Conservation (phyloP, 2,329 filamentous ascomycete genomes). For the Beauveria australis region DNA sequence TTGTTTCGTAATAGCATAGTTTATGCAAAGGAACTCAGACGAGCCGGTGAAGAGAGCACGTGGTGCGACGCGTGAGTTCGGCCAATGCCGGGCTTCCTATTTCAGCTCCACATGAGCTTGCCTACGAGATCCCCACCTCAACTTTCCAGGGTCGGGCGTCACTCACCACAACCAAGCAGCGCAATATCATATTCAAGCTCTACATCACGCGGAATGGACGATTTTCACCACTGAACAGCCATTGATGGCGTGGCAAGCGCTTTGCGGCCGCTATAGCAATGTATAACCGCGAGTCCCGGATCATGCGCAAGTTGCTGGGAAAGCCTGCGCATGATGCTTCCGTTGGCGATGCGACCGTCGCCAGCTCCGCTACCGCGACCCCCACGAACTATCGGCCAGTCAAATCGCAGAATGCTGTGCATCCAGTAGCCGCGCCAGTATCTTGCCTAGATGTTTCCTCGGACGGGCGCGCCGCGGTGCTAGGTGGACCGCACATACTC, state of each 20-base stretch:
- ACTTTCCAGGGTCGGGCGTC: not conserved
- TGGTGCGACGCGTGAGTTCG: not conserved
- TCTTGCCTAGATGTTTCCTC: slow-evolving; percentile 50
- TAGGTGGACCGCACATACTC: slow-evolving; percentile 52
- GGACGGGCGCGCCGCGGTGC: slow-evolving; percentile 46
- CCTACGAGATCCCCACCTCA: not conserved
- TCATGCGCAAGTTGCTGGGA: slow-evolving; percentile 54
- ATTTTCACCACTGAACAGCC: slow-evolving; percentile 6
- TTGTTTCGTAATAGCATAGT: too few species aligned
- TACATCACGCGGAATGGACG: slow-evolving; percentile 4
- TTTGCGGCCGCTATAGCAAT: slow-evolving; percentile 26
- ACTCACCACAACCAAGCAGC: not conserved
- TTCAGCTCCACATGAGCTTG: slow-evolving; percentile 5
- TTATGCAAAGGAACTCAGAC: too few species aligned
- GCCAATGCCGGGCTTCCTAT: not conserved
- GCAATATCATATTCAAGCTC: not conserved
- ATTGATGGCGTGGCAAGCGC: slow-evolving; percentile 26
- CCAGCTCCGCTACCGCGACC: slow-evolving; percentile 34
- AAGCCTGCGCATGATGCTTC: slow-evolving; percentile 41
- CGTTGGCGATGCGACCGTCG: slow-evolving; percentile 36
- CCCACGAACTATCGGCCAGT: slow-evolving; percentile 39
- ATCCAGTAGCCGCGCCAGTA: slow-evolving; percentile 44
- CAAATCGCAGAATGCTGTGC: slow-evolving; percentile 48
- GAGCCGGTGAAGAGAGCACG: too few species aligned
- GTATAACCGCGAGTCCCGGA: slow-evolving; percentile 47